Evolutionary conservation across 2,329 filamentous ascomycete genomes (phyloP).

Genomic region (Helicocarpus griseus): DNA sequence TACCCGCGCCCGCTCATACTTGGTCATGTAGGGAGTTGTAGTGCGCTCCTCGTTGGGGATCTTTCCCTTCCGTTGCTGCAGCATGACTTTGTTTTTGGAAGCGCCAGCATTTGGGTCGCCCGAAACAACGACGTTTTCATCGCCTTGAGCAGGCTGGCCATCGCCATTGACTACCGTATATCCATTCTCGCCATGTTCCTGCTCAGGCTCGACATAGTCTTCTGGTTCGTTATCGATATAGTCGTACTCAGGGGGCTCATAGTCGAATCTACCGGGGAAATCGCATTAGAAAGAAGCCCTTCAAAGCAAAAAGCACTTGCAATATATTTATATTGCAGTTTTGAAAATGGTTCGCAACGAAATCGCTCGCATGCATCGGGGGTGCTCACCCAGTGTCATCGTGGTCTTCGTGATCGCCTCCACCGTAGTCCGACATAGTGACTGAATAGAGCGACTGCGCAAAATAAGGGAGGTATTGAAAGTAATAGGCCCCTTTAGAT

Average conservation of each 20-base stretch:
- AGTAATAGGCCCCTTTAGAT: background rate
- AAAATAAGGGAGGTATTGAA: conserved; percentile 9
- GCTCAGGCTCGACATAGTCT: conserved; percentile 48
- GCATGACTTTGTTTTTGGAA: conserved; percentile 43
- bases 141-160: conserved; percentile 34
- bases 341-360: background rate
- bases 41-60: conserved; percentile 78
- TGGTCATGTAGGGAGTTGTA: conserved; percentile 98
- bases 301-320: background rate
- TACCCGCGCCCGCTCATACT: conserved; percentile 92
- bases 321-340: background rate
- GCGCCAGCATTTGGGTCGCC: conserved; percentile 43
- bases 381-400: conserved; percentile 47
- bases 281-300: too few relatives aligned
- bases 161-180: conserved; percentile 46
- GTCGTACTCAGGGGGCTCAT: conserved; percentile 50
- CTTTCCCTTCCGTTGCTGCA: conserved; percentile 64
- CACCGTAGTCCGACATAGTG: conserved; percentile 65
- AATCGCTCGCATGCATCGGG: background rate
- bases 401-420: conserved; percentile 54
- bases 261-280: conserved; percentile 39
- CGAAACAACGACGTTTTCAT: conserved; percentile 32
- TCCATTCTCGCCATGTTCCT: conserved; percentile 44
- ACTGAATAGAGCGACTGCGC: conserved; percentile 4
- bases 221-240: conserved; percentile 60